Base-by-base conservation (phyloP, 2,329 filamentous ascomycete species). In the Penicillium hesseltinei region DNA sequence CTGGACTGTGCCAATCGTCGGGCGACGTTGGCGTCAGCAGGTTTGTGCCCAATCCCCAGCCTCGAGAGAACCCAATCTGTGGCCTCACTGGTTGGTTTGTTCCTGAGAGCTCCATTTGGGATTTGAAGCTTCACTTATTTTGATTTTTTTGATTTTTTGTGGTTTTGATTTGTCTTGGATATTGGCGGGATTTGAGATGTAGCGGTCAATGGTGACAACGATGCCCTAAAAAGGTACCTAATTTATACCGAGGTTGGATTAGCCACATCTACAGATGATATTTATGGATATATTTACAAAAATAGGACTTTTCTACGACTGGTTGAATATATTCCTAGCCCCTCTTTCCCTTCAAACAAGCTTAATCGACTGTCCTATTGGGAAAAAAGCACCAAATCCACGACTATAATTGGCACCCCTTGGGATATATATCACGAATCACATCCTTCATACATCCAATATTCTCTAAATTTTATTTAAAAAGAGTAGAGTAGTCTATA, bases 21-120 rank as follows among this genome's bases (percentile, higher is more conserved):
- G 44, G 45, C 53, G 61, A 57, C 54, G 44, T 49, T 55, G 29
- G 57, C 39, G 58, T 47, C 39, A 46, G 46, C 51, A 49, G 40
- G 38, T 44, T 64, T 66, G 51, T 65, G 65, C 62, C 62, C 65
- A 62, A 66, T 68, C 60, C 60, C 63, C 60, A 64, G 60, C 60
- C 62, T 63, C 44, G 54, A 50, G 49, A 53, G 44, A 55, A 66
- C 66, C 66, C 65, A 70, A 67, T 56, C 53, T 61, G 57, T 59
- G 63, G 59, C 56, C 60, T 60, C 47, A 52, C 54, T 51, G 45
- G 54, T 51, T 59, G 50, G 54, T 56, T 57, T 61, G 58, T 38
- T 33, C 46, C 35, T 33, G 43, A 6, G n/a, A 21, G 29, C 48
- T 56, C 58, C 51, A 51, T 39, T 39, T 54, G 27, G 21, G 8